Evolutionary conservation across 129 eudicot species (phyloP).

Genomic region (Chrysanthemum makinoi): DNA sequence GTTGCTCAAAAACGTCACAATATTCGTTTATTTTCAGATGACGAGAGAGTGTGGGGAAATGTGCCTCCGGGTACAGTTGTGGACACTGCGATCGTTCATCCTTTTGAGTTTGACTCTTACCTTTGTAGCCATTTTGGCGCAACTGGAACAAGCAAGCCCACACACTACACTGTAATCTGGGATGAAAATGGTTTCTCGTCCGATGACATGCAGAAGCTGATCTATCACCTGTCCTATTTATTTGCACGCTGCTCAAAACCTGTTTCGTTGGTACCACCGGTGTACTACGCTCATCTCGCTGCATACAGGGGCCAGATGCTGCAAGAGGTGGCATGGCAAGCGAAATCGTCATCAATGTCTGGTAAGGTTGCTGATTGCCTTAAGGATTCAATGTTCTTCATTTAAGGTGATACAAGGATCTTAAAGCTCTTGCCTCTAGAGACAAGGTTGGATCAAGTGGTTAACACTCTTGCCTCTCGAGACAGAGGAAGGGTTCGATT

Average conservation of each 20-base stretch:
- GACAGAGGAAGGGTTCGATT: too few relatives aligned
- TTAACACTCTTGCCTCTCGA: too few relatives aligned
- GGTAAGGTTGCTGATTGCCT: too few relatives aligned
- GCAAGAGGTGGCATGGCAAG: constrained; percentile 50
- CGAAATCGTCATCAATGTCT: constrained; percentile 5
- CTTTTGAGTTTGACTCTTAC: constrained; percentile 58
- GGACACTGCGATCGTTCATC: constrained; percentile 55
- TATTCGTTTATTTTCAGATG: constrained; percentile 52
- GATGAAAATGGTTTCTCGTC: constrained; percentile 59
- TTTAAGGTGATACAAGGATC: too few relatives aligned
- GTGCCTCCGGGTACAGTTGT: constrained; percentile 81
- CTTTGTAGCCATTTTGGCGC: constrained; percentile 71
- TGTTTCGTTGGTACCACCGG: constrained; percentile 78
- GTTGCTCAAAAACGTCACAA: constrained; percentile 82
- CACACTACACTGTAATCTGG: constrained; percentile 66
- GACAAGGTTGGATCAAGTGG: too few relatives aligned
- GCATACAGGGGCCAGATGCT: constrained; percentile 70
- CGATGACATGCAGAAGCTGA: constrained; percentile 57
- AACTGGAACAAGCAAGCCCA: constrained; percentile 77
- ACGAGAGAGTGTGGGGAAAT: constrained; percentile 29
- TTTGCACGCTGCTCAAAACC: constrained; percentile 80
- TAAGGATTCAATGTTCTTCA: too few relatives aligned
- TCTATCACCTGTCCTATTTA: constrained; percentile 60
- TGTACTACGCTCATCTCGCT: constrained; percentile 76
- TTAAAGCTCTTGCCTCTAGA: too few relatives aligned